These are phyloP conservation scores for Coemansia sp. DNA, from an alignment of 192 early-diverging fungal genomes.

Conservation along the genomic window DNA sequence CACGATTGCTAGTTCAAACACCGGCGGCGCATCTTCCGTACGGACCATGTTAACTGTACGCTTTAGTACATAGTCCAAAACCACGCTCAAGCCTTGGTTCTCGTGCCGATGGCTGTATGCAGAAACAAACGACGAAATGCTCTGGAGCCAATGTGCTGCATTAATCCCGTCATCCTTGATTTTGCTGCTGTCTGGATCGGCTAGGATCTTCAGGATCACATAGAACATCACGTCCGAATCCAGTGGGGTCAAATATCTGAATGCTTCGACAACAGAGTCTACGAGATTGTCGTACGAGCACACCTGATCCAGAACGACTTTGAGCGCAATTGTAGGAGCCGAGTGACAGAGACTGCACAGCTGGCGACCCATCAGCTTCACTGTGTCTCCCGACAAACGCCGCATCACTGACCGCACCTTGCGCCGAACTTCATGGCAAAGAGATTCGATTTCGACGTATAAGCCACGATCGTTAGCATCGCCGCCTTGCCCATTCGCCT, in stretches of 20 bases:
- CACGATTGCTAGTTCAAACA: conserved; percentile 33
- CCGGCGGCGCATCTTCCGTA: conserved; percentile 27
- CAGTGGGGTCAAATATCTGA: conserved; percentile 47
- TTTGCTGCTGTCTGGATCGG: conserved; percentile 20
- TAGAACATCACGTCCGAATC: conserved; percentile 50
- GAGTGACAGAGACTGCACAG: conserved; percentile 48
- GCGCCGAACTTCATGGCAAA: conserved; percentile 30
- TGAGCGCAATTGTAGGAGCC: conserved; percentile 39
- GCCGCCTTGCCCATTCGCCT: conserved; percentile 1
- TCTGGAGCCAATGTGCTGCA: conserved; percentile 51
- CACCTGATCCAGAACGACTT: conserved; percentile 51
- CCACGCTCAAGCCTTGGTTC: conserved; percentile 25
- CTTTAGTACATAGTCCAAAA: conserved; percentile 45
- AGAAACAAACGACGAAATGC: conserved; percentile 45
- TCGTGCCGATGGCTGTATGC: conserved; percentile 46
- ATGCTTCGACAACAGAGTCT: conserved; percentile 49
- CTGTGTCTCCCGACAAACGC: conserved; percentile 49
- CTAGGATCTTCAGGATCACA: conserved; percentile 32
- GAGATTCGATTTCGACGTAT: conserved; percentile 37
- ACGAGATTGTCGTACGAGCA: conserved; percentile 55
- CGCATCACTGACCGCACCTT: conserved; percentile 53
- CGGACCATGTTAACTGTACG: conserved; percentile 29
- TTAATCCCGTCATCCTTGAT: conserved; percentile 52
- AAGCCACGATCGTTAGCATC: neutral
- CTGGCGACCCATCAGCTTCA: conserved; percentile 46